These are phyloP conservation scores for Smithsoniella earleae DNA, from an alignment of 163 green algal genomes.

Conservation along the genomic window DNA sequence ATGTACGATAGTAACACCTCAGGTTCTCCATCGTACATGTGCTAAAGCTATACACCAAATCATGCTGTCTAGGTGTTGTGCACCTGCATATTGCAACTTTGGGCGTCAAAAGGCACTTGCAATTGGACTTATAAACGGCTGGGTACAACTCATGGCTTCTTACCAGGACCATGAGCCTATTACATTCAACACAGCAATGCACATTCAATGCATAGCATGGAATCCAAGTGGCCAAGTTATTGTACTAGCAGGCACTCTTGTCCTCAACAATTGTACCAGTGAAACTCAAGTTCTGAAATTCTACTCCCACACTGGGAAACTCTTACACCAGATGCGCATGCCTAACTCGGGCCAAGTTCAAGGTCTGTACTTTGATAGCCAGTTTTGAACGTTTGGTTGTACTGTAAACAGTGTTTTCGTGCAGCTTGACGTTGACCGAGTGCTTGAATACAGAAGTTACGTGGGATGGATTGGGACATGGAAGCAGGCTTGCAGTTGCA, in stretches of 20 bases:
- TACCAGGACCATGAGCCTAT: slow-evolving; percentile 56
- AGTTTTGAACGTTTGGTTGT: too few relatives aligned
- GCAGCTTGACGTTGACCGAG: too few relatives aligned
- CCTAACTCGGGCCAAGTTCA: not conserved
- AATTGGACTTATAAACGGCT: slow-evolving; percentile 61
- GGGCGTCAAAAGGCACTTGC: slow-evolving; percentile 40
- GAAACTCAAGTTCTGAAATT: slow-evolving; percentile 51
- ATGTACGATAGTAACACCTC: too few relatives aligned
- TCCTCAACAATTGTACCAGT: slow-evolving; percentile 23
- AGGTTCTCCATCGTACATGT: too few relatives aligned
- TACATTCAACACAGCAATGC: slow-evolving; percentile 64
- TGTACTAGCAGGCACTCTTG: slow-evolving; percentile 47
- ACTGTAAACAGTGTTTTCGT: too few relatives aligned
- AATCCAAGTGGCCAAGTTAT: slow-evolving; percentile 60
- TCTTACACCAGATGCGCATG: slow-evolving; percentile 26
- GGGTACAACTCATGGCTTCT: slow-evolving; percentile 56
- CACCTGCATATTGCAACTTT: not conserved
- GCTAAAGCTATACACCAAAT: too few relatives aligned
- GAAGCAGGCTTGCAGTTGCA: slow-evolving; percentile 48
- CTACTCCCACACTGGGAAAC: slow-evolving; percentile 44
- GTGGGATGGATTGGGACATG: not conserved
- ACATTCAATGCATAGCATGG: slow-evolving; percentile 52
- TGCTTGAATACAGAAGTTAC: not conserved
- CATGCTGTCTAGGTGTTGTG: not conserved
- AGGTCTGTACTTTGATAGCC: not conserved